Evolutionary conservation across 1,284 basidiomycete genomes (phyloP).

Genomic region (Flammula alnicola): DNA sequence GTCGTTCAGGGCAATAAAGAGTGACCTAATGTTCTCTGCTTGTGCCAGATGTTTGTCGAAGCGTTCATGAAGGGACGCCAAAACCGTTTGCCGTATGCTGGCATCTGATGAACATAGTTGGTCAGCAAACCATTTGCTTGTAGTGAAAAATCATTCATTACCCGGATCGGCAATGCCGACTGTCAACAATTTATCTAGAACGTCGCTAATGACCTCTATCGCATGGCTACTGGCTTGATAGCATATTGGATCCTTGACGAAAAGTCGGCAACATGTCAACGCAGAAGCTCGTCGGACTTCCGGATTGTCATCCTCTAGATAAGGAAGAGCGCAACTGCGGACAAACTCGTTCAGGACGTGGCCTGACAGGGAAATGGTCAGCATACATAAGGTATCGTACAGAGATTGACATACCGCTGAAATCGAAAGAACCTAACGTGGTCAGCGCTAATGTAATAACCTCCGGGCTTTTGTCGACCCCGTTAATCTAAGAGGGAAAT

Average conservation of each 20-base stretch:
- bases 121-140: background rate
- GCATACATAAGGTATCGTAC: background rate
- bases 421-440: slow-evolving; percentile 94
- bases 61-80: slow-evolving; percentile 88
- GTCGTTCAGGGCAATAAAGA: slow-evolving; percentile 98
- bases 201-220: slow-evolving; percentile 97
- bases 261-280: slow-evolving; percentile 89
- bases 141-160: slow-evolving; percentile 36
- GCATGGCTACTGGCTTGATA: slow-evolving; percentile 96
- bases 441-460: slow-evolving; percentile 85
- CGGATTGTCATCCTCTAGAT: slow-evolving; percentile 90
- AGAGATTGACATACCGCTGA: slow-evolving; percentile 66
- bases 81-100: slow-evolving; percentile 85
- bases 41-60: slow-evolving; percentile 99
- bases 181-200: slow-evolving; percentile 95
- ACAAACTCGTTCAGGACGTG: slow-evolving; percentile 98
- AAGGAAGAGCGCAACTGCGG: slow-evolving; percentile 89
- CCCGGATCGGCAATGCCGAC: slow-evolving; percentile 98
- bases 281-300: slow-evolving; percentile 94
- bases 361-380: slow-evolving; percentile 47
- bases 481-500: slow-evolving; percentile 38
- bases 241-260: slow-evolving; percentile 95
- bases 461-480: slow-evolving; percentile 69
- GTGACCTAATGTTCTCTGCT: slow-evolving; percentile 94
- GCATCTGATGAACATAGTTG: slow-evolving; percentile 56